Conservation (phyloP, 192 early-diverging fungal species). For the Coemansia sp. region DNA sequence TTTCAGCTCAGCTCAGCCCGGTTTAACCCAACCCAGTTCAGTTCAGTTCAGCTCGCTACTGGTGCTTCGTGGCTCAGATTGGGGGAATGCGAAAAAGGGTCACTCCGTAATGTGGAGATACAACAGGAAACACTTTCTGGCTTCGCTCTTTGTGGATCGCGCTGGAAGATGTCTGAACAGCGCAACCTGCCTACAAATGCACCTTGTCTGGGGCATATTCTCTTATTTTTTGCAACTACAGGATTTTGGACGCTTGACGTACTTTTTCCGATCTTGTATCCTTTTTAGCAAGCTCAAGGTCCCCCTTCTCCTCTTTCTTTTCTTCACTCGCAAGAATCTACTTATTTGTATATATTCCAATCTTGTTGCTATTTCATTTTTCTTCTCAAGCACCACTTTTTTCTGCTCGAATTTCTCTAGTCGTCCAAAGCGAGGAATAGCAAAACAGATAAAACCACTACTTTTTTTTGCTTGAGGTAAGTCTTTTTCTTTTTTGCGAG, state of each 20-base stretch:
- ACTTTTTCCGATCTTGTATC: not conserved
- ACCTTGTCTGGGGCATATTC: not conserved
- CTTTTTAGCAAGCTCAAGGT: not conserved
- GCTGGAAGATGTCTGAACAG: not conserved
- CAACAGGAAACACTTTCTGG: too few relatives aligned
- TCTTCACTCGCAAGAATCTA: not conserved
- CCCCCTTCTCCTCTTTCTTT: not conserved
- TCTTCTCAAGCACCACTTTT: not conserved
- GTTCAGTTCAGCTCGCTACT: not conserved
- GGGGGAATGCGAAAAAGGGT: not conserved
- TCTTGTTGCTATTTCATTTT: not conserved
- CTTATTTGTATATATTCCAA: conserved; percentile 6
- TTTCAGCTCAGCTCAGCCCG: conserved; percentile 15
- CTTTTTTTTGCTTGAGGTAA: not conserved
- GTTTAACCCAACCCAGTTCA: not conserved
- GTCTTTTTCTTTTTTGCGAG: not conserved
- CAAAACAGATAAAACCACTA: not conserved
- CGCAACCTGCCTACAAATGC: not conserved
- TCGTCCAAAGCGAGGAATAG: not conserved
- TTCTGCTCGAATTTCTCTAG: conserved; percentile 2
- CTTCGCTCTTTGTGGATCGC: not conserved
- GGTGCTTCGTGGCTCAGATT: conserved; percentile 1
- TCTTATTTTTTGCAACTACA: not conserved
- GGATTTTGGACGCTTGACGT: not conserved
- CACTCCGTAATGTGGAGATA: too few relatives aligned